phyloP scores from a whole-genome alignment of 108 stramenopile genomes.

The Cyclotella kingstonii region DNA sequence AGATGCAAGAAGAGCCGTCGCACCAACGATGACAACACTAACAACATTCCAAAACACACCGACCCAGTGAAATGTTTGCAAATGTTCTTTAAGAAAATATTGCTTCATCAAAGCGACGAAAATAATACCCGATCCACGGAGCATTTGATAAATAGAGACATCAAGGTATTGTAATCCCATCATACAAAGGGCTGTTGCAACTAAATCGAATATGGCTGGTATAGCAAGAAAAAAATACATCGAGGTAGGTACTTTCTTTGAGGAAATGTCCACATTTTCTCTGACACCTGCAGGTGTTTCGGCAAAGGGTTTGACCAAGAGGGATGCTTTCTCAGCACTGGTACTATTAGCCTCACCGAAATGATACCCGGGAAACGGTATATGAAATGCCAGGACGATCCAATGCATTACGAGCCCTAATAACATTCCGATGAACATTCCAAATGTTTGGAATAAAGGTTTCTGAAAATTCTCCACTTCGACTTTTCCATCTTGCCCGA shows the following conservation, averaged over 20 bases:
- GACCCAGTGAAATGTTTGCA: conserved; percentile 82
- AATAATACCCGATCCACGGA: conserved; percentile 87
- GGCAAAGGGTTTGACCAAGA: not conserved
- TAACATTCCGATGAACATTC: conserved; percentile 92
- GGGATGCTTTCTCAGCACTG: not conserved
- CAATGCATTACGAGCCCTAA: conserved; percentile 83
- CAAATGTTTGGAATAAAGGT: conserved; percentile 81
- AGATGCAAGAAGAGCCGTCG: conserved; percentile 63
- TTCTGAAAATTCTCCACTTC: conserved; percentile 64
- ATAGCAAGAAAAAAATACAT: conserved; percentile 86
- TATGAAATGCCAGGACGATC: conserved; percentile 57
- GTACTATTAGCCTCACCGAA: conserved; percentile 10
- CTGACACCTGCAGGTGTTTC: not conserved
- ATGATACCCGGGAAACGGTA: conserved; percentile 86
- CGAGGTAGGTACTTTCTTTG: conserved; percentile 51
- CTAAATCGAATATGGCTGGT: conserved; percentile 83
- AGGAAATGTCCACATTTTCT: not conserved
- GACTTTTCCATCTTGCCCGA: conserved; percentile 51
- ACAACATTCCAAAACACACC: conserved; percentile 87
- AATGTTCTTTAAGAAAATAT: conserved; percentile 64
- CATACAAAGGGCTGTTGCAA: conserved; percentile 89
- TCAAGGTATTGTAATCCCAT: conserved; percentile 84
- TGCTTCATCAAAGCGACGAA: conserved; percentile 93
- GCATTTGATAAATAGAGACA: conserved; percentile 86
- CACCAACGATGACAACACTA: conserved; percentile 77